Conservation (phyloP, 768 basidiomycete genomes). For the Tephrocybe sp. region DNA sequence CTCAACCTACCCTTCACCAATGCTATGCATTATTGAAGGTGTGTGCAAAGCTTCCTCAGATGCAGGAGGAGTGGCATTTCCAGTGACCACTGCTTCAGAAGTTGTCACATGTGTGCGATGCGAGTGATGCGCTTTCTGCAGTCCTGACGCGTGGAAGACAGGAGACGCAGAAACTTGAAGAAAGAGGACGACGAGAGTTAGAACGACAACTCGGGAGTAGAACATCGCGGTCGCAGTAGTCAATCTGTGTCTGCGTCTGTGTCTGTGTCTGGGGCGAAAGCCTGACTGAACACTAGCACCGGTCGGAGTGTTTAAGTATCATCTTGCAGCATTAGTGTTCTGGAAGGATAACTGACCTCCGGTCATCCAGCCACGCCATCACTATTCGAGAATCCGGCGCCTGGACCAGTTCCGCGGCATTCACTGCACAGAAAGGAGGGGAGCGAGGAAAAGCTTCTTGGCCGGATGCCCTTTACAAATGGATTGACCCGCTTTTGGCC, state of each 20-base stretch:
- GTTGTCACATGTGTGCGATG: neutral
- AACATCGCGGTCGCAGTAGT: no score
- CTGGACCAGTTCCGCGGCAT: neutral
- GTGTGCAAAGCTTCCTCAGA: neutral
- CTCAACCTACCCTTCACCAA: neutral
- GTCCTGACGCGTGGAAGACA: conserved; percentile 1
- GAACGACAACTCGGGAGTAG: conserved; percentile 8
- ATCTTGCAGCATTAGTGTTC: neutral
- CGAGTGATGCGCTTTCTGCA: neutral
- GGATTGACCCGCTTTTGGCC: neutral
- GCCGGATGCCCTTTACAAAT: neutral
- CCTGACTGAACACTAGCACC: neutral
- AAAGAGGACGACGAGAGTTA: conserved; percentile 14
- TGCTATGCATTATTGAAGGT: neutral
- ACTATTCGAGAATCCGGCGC: neutral
- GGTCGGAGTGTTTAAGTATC: conserved; percentile 1
- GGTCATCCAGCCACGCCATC: neutral
- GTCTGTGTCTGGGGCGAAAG: neutral
- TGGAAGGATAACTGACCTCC: neutral
- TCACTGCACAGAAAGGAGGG: neutral
- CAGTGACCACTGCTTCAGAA: neutral
- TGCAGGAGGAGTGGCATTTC: neutral
- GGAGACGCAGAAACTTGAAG: conserved; percentile 11
- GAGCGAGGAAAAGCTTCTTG: conserved; percentile 1
- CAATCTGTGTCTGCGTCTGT: neutral